Evolutionary conservation across 148 eudicot species (phyloP).

Genomic region (Euryodendron excelsum): DNA sequence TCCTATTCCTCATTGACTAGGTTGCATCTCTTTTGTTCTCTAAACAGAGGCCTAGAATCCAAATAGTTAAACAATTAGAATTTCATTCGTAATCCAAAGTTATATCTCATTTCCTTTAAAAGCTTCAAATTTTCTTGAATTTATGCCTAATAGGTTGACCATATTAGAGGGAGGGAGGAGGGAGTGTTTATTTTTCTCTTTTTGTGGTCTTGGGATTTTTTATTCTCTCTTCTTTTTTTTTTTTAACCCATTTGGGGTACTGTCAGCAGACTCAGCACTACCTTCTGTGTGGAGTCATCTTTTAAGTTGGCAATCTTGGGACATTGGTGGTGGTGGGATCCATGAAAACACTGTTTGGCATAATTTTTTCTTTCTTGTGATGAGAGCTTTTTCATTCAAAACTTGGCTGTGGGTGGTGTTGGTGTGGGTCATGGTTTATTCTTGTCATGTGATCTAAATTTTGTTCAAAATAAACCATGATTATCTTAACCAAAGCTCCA

Average conservation of each 20-base stretch:
- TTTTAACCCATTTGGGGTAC: background rate
- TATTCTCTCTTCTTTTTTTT: background rate
- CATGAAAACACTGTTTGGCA: conserved; percentile 9
- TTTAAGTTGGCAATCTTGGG: background rate
- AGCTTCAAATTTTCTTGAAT: background rate
- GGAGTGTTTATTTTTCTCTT: background rate
- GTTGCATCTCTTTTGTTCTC: background rate
- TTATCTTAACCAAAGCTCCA: background rate
- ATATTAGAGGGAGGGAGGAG: background rate
- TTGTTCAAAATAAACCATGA: background rate
- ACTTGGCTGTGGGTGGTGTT: conserved; percentile 1
- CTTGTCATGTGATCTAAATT: background rate
- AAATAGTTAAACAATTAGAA: background rate
- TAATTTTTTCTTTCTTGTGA: background rate
- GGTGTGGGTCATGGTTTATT: conserved; percentile 12
- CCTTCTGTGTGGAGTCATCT: conserved; percentile 4
- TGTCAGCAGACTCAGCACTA: conserved; percentile 4
- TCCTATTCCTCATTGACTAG: background rate
- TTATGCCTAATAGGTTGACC: background rate
- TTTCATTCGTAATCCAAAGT: background rate
- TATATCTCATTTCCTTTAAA: background rate
- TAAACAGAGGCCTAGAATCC: background rate
- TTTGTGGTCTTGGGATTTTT: conserved; percentile 5
- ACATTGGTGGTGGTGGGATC: conserved; percentile 17
- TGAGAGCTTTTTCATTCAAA: conserved; percentile 9